Conservation (phyloP, 2,329 filamentous ascomycete genomes). For the Fusarium robinianum region DNA sequence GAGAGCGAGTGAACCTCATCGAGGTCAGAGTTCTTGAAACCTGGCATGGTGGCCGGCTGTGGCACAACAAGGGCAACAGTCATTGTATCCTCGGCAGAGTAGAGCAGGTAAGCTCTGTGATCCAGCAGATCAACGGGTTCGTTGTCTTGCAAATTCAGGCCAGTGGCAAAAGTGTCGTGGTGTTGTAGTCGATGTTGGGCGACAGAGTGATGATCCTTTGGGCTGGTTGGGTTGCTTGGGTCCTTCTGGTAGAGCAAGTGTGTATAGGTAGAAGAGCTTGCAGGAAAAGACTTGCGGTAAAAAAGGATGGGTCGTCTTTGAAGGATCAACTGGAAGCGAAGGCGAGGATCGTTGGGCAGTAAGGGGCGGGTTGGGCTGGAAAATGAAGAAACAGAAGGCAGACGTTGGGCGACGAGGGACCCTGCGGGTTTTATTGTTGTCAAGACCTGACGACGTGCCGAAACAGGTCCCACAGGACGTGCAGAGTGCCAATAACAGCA, state of each 20-base stretch:
- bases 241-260: conserved; percentile 30
- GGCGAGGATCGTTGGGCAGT: conserved; percentile 43
- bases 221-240: conserved; percentile 30
- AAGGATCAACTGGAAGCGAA: conserved; percentile 31
- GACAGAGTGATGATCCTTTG: conserved; percentile 38
- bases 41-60: conserved; percentile 56
- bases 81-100: conserved; percentile 51
- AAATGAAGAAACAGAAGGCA: conserved; percentile 38
- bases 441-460: conserved; percentile 36
- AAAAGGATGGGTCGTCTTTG: conserved; percentile 33
- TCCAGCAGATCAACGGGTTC: conserved; percentile 38
- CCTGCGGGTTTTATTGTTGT: conserved; percentile 55
- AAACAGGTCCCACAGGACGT: conserved; percentile 32
- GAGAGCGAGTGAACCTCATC: conserved; percentile 64
- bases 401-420: conserved; percentile 50
- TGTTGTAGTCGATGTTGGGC: conserved; percentile 36
- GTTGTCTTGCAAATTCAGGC: conserved; percentile 36
- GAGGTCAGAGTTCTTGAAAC: conserved; percentile 58
- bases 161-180: conserved; percentile 35
- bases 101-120: conserved; percentile 38
- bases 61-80: conserved; percentile 53
- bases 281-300: conserved; percentile 30
- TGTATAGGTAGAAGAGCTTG: conserved; percentile 14
- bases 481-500: conserved; percentile 33
- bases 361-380: conserved; percentile 46